These are phyloP conservation scores for Conoideocrella luteorostrata DNA, from an alignment of 2,329 filamentous ascomycete species.

Conservation along the genomic window DNA sequence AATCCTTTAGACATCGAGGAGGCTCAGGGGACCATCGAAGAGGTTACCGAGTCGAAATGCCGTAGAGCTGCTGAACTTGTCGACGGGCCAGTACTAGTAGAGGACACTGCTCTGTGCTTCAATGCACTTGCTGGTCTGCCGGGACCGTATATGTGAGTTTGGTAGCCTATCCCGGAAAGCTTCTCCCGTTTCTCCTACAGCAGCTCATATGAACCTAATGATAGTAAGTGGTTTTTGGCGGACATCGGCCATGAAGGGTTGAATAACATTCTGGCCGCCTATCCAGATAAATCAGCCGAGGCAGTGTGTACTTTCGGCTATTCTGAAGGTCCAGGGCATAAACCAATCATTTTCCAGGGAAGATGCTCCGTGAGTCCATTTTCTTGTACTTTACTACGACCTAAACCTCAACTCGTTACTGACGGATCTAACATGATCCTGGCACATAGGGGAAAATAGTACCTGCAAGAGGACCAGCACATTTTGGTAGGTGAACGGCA, in stretches of 20 bases:
- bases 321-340: slow-evolving; percentile 73
- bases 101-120: slow-evolving; percentile 94
- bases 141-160: slow-evolving; percentile 83
- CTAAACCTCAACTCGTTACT: not conserved
- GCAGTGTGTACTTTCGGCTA: slow-evolving; percentile 96
- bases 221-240: slow-evolving; percentile 89
- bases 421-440: not conserved
- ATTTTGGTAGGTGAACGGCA: slow-evolving; percentile 71
- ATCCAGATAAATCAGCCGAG: slow-evolving; percentile 84
- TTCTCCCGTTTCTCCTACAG: slow-evolving; percentile 14
- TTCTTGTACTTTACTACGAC: too few species aligned
- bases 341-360: slow-evolving; percentile 87
- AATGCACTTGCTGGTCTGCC: slow-evolving; percentile 85
- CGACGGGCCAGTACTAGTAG: slow-evolving; percentile 82
- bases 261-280: slow-evolving; percentile 83
- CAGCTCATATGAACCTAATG: not conserved
- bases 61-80: slow-evolving; percentile 72
- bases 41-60: slow-evolving; percentile 86
- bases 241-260: slow-evolving; percentile 76
- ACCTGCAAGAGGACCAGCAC: slow-evolving; percentile 67
- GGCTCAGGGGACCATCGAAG: slow-evolving; percentile 86
- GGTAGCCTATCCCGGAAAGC: not conserved
- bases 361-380: slow-evolving; percentile 67
- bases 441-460: slow-evolving; percentile 66
- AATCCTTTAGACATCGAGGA: slow-evolving; percentile 76